Base-by-base conservation (phyloP, 1,284 basidiomycete genomes). In the Trametes pubescens region DNA sequence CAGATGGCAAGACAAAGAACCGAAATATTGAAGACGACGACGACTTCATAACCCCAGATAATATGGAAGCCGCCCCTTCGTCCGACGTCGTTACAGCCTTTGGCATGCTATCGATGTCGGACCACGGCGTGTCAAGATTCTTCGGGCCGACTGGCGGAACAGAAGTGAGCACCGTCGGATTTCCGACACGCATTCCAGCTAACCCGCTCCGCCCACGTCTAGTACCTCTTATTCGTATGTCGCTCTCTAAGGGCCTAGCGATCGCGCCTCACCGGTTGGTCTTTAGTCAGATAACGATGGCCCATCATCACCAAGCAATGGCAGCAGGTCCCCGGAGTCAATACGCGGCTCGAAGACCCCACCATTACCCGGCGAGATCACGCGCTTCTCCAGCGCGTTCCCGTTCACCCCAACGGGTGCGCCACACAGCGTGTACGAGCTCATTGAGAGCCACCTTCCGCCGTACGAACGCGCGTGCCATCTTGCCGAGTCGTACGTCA, bases 71-170 rank as follows among this genome's bases (percentile, higher is more conserved):
- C 13, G 56, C 57, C 37, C 24, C 53, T 2, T 61, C 70, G 0
- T 57, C 66, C 0, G 72, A 71, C 35, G 67, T 74, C 29, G 71
- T 74, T 35, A 68, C 74, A 29, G 69, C 74, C 6, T 91, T 69
- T 72, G 88, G 88, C 0, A 89, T 86, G 43, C 77, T 90, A 53
- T 87, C 86, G 0, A 81, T 90, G 37, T 85, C 84, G 5, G 86
- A 88, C 65, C 76, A 78, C 49, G 88, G 87, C 10, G 83, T 85
- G 65, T 86, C 83, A 22, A 85, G 85, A 65, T 90, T 90, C 73
- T 89, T 87, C 72, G 88, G 88, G 14, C 85, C 84, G 32, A 86
- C 87, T 46, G 86, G 83, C 21, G 87, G 86, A 44, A 79, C 86
- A 49, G 86, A 81, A 75, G 81, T 81, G 68, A 49, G 79, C 72